Evolutionary conservation across 2,329 filamentous ascomycete species (phyloP), one percentile per base, ranked within the genome.

Genomic region (Exophiala mesophila): DNA sequence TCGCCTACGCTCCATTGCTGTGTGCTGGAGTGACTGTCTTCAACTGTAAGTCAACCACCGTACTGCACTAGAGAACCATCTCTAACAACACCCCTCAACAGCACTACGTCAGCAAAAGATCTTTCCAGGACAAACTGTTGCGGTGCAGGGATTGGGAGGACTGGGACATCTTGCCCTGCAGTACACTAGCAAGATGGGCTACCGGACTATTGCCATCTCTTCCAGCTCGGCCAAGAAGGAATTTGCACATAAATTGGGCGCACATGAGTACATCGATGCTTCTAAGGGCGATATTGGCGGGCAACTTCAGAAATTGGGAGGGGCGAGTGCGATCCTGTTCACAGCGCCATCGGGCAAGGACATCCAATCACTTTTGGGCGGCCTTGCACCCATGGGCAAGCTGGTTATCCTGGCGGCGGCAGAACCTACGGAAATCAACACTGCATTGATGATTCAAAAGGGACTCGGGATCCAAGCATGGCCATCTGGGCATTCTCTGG

Each of bases 161-260:
- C 61, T 74, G 1, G 73, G 73, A 3, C 73, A 76, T 59, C 56
- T 77, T 4, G 74, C 72, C 0, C 55, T 77, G 26, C 73, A 77
- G 49, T 77, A 73, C 47, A 65, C 72, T 0, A 62, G 66, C 13
- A 70, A 69, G 39, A 70, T 76, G 64, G 73, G 74, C 7, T 76
- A 66, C 57, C 63, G 68, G 10, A 72, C 72, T 5, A 70, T 76
- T 6, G 74, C 72, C 2, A 58, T 77, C 12, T 75, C 71, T 0
- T 63, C 69, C 1, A 72, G 68, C 36, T 59, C 58, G 2, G 57
- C 60, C 16, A 81, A 80, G 64, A 72, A 72, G 53, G 62, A 70
- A 36, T 74, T 76, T 51, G 76, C 73, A 1, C 64, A 65, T 32
- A 53, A 76, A 49, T 63, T 80, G 7, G 77, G 77, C 5, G 77